Evolutionary conservation across 1,284 basidiomycete species (phyloP).

Genomic region (Acaromyces ingoldii): DNA sequence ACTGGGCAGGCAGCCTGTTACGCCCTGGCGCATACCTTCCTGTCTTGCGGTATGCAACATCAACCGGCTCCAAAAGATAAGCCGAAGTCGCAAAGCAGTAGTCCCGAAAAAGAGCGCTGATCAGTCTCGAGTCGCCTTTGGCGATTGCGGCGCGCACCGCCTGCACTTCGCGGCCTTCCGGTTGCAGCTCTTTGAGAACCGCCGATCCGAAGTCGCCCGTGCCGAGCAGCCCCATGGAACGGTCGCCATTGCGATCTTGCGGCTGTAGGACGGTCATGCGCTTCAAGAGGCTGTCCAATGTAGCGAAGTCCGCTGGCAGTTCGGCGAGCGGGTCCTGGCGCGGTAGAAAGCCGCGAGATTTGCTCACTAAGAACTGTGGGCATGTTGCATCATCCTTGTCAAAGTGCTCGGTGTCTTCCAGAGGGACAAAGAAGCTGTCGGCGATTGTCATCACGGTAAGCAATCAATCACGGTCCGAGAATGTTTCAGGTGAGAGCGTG

Average conservation of each 20-base stretch:
- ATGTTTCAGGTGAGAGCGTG: too few species aligned
- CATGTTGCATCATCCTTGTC: too few species aligned
- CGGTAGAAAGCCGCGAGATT: too few species aligned
- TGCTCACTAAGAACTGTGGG: too few species aligned
- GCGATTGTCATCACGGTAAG: too few species aligned
- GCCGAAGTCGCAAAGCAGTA: constrained; percentile 45
- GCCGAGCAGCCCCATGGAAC: constrained; percentile 34
- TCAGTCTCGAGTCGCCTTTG: constrained; percentile 22
- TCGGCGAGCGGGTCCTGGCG: constrained; percentile 32
- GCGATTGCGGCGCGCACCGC: constrained; percentile 27
- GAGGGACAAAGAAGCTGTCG: too few species aligned
- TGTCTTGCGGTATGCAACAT: constrained; percentile 29
- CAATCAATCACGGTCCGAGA: too few species aligned
- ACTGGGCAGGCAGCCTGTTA: constrained; percentile 22
- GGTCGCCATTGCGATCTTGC: constrained; percentile 23
- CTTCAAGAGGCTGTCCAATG: constrained; percentile 32
- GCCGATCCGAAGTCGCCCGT: constrained; percentile 41
- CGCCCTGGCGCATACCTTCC: constrained; percentile 37
- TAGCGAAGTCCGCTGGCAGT: constrained; percentile 28
- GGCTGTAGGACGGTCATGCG: constrained; percentile 47
- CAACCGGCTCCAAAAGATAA: constrained; percentile 45
- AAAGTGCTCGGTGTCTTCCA: too few species aligned
- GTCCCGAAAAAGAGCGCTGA: constrained; percentile 48
- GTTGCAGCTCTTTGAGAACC: constrained; percentile 29
- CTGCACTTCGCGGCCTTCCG: constrained; percentile 18